Base-by-base conservation (phyloP, 805 yeast genomes). In the Torulaspora delbrueckii region DNA sequence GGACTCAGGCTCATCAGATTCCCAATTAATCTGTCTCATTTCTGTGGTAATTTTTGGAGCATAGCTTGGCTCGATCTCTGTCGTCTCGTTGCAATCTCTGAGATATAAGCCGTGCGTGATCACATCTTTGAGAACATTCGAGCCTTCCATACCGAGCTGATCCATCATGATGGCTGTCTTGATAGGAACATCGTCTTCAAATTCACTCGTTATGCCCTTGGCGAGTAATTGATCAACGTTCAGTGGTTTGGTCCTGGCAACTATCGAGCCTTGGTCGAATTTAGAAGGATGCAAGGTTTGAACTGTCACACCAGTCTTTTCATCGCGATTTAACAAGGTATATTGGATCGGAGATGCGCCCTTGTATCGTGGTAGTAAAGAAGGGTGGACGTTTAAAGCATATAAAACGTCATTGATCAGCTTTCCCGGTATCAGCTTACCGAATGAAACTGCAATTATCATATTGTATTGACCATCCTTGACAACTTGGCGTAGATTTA, bases 351-450 rank as follows among this genome's bases (percentile, higher is more conserved):
- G 99, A 1, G 96, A 84, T 0, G 97, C 82, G 0, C 99, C 99
- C 2, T 88, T 77, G 55, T 86, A 79, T 37, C 67, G 69, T 0
- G 99, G 99, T 7, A 93, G 72, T 5, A 89, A 62, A 0, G 96
- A 88, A 0, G 99, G 99, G 62, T 93, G 99, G 1, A 93, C 88
- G 59, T 93, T 93, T 23, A 93, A 60, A 0, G 97, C 95, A 57
- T 63, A 78, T 9, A 63, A 62, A 16, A 81, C 66, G 0, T 62
- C 40, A 0, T 58, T 40, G 1, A 93, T 63, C 52, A 88, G 78
- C 1, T 62, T 47, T 0, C 66, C 67, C 0, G 98, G 97, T 3
- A 93, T 88, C 37, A 91, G 69, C 41, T 73, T 73, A 0, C 98
- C 99, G 62, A 81, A 93, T 0, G 97, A 88, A 1, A 89, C 97